Evolutionary conservation across 1,139 yeast genomes (phyloP), one percentile per base, ranked within the genome.

Genomic region (Diutina siamensis): DNA sequence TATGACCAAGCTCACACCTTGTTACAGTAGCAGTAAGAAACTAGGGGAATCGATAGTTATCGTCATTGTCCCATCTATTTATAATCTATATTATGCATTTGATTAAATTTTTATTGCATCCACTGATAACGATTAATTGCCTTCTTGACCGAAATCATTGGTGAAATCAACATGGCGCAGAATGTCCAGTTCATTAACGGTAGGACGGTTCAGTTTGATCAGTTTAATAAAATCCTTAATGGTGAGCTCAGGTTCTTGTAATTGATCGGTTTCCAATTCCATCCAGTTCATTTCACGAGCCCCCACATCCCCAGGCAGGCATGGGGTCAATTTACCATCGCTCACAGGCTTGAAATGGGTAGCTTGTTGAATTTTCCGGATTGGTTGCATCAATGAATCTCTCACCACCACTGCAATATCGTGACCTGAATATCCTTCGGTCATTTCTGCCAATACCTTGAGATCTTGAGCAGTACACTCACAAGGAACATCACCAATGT

Each of bases 341-440:
- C 52, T 47, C 10, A 78, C 74, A 47, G 73, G 71, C 57, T 83
- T 85, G 67, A 94, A 94, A 67, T 94, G 99, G 0, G 99, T 94
- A 0, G 98, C 97, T 56, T 79, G 83, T 62, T 92, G 98, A 51
- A 94, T 88, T 60, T 88, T 88, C 56, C 98, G 76, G 48, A 94
- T 86, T 1, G 99, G 98, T 61, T 89, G 94, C 98, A 94, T 94
- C 52, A 94, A 70, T 0, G 98, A 97, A 63, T 94, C 99, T 56
- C 95, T 79, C 5, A 94, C 98, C 17, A 89, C 94, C 40, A 92
- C 97, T 0, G 97, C 94, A 36, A 94, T 76, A 72, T 94, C 99
- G 59, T 92, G 95, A 47, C 99, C 99, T 0, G 97, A 87, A 61
- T 92, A 92, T 10, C 98, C 98, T 8, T 87, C 95, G 0, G 98